Evolutionary conservation across 2,329 filamentous ascomycete species (phyloP), one percentile per base, ranked within the genome.

Genomic region (Huntiella omanensis): DNA sequence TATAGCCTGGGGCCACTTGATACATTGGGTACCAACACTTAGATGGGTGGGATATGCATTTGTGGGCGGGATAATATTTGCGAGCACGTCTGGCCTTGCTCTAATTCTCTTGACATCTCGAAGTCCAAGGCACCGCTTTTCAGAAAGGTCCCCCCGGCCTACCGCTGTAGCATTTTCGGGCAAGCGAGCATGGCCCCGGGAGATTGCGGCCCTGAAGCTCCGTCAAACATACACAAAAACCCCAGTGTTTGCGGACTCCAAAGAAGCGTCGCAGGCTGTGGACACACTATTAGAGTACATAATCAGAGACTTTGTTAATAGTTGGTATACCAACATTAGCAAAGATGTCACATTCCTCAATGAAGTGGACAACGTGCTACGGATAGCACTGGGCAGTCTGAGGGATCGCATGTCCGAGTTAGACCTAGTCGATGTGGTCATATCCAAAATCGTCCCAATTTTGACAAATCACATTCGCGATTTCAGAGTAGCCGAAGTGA

Each of bases 251-350:
- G 73, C 81, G 48, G 71, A 79, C 45, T 87, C 83, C 15, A 76
- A 80, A 54, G 71, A 77, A 49, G 75, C 96, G 46, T 92, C 86
- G 10, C 73, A 78, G 54, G 81, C 80, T 40, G 65, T 96, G 52
- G 85, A 95, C 61, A 72, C 77, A 45, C 63, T 96, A 32, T 70
- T 98, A 39, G 74, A 79, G 43, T 66, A 86, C 45, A 73, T 93
- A 45, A 62, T 85, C 52, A 73, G 83, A 52, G 85, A 95, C 59
- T 95, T 93, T 58, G 75, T 98, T 48, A 75, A 72, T 49, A 80
- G 79, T 40, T 98, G 91, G 91, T 96, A 95, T 60, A 71, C 70
- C 32, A 73, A 77, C 56, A 95, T 98, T 57, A 94, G 84, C 64
- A 71, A 69, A 52, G 85, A 80, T 55, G 76, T 80, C 1, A 71